These are phyloP conservation scores for Cantharellus anzutake DNA, from an alignment of 768 basidiomycete species.

Conservation along the genomic window DNA sequence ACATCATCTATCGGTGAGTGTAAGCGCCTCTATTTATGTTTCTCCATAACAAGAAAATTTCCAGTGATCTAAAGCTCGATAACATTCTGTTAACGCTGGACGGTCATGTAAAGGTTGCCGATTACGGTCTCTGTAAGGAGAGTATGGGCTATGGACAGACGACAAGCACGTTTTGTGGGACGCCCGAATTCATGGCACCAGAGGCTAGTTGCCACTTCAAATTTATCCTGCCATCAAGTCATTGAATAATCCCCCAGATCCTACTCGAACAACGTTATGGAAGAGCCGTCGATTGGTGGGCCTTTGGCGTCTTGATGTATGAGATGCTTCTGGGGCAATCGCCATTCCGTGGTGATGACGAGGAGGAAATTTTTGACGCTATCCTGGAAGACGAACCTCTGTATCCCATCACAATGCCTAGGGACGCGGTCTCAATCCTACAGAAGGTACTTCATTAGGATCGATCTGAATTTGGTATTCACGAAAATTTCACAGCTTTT, in stretches of 20 bases:
- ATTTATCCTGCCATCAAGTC: not conserved
- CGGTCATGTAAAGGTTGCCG: conserved; percentile 96
- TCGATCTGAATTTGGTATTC: not conserved
- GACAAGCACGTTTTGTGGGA: conserved; percentile 97
- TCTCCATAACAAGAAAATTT: not conserved
- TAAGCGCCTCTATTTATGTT: conserved; percentile 1
- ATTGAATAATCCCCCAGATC: conserved; percentile 36
- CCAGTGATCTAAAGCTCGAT: conserved; percentile 89
- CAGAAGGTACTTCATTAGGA: conserved; percentile 49
- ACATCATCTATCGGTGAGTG: conserved; percentile 90
- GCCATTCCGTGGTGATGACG: conserved; percentile 97
- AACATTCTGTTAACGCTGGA: conserved; percentile 94
- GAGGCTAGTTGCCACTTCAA: conserved; percentile 37
- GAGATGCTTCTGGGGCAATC: conserved; percentile 99
- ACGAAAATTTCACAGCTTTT: conserved; percentile 37
- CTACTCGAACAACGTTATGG: conserved; percentile 98
- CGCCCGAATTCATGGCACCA: conserved; percentile 99
- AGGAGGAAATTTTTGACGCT: conserved; percentile 99
- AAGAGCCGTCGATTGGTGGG: conserved; percentile 99
- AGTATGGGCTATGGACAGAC: conserved; percentile 96
- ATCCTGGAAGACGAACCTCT: conserved; percentile 96
- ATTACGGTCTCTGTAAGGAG: conserved; percentile 98
- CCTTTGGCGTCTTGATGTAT: conserved; percentile 94
- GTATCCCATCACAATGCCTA: conserved; percentile 98
- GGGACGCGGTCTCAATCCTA: conserved; percentile 86